Percentiles rank a stretch among this genome's conserved stretches.
phyloP scores from a whole-genome alignment of 2,329 filamentous ascomycete species.

The Aspergillus arachidicola region DNA sequence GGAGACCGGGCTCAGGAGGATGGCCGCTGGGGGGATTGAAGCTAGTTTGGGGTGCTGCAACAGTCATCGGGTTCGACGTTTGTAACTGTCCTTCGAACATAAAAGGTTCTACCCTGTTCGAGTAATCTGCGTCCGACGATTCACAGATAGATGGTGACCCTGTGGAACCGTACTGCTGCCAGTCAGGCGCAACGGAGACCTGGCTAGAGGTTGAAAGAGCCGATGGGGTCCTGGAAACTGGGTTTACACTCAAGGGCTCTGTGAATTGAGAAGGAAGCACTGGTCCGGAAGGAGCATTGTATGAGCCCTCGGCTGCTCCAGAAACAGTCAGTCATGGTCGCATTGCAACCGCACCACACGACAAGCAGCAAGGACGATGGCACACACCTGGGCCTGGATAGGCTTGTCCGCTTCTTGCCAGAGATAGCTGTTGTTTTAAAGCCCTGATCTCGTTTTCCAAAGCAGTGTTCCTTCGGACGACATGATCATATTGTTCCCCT shows the following conservation, averaged over 20 bases:
- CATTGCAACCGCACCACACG: background rate
- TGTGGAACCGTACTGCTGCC: conserved; percentile 30
- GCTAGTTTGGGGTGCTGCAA: conserved; percentile 22
- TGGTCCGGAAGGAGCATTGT: conserved; percentile 20
- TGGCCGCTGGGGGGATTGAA: conserved; percentile 23
- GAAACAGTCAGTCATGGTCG: background rate
- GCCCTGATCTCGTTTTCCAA: conserved; percentile 59
- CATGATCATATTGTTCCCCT: conserved; percentile 53
- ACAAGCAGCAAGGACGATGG: background rate
- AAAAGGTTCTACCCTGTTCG: conserved; percentile 28
- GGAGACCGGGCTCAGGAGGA: conserved; percentile 19
- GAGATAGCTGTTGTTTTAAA: conserved; percentile 52
- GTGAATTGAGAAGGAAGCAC: conserved; percentile 30
- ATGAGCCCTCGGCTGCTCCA: conserved; percentile 20
- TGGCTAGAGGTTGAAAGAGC: conserved; percentile 28
- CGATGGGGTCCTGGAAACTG: conserved; percentile 26
- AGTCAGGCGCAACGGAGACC: conserved; percentile 30
- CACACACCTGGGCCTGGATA: conserved; percentile 24
- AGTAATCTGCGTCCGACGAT: conserved; percentile 31
- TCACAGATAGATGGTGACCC: conserved; percentile 32
- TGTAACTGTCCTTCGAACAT: conserved; percentile 22
- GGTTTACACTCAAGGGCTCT: conserved; percentile 20
- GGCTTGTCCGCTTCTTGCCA: conserved; percentile 25
- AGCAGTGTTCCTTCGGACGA: conserved; percentile 57
- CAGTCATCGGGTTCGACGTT: conserved; percentile 17